Evolutionary conservation across 2,329 filamentous ascomycete genomes (phyloP).

Genomic region (Apiospora marii): DNA sequence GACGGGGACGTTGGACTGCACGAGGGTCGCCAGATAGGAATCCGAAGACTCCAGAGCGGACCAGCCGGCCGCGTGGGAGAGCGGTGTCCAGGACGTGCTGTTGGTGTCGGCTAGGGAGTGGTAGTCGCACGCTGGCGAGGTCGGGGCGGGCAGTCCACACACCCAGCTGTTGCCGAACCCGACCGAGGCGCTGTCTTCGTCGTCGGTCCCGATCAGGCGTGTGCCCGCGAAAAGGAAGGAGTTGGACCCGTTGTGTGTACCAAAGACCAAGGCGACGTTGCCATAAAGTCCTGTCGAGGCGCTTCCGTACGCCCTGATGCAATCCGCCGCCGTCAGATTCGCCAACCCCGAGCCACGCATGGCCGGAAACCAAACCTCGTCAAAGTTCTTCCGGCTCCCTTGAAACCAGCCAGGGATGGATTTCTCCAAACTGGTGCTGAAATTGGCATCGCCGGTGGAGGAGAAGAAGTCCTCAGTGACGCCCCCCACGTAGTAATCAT

Average conservation of each 20-base stretch:
- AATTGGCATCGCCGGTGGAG: background rate
- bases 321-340: slow-evolving; percentile 20
- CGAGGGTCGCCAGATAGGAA: slow-evolving; percentile 19
- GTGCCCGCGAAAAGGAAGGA: slow-evolving; percentile 23
- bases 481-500: slow-evolving; percentile 23
- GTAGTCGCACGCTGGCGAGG: background rate
- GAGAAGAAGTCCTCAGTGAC: slow-evolving; percentile 22
- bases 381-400: background rate
- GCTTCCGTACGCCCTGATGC: slow-evolving; percentile 23
- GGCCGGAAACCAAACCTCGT: background rate
- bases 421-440: background rate
- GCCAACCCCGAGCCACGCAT: background rate
- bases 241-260: slow-evolving; percentile 22
- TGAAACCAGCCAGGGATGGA: background rate
- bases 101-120: slow-evolving; percentile 3
- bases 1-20: slow-evolving; percentile 20
- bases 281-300: background rate
- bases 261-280: slow-evolving; percentile 22
- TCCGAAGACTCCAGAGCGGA: background rate
- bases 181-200: background rate
- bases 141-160: slow-evolving; percentile 24
- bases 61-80: slow-evolving; percentile 7
- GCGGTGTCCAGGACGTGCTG: slow-evolving; percentile 21
- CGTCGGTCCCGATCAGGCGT: slow-evolving; percentile 17
- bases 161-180: slow-evolving; percentile 23